Evolutionary conservation across 2,329 filamentous ascomycete species (phyloP).

Genomic region (Trichoderma oligosporum): DNA sequence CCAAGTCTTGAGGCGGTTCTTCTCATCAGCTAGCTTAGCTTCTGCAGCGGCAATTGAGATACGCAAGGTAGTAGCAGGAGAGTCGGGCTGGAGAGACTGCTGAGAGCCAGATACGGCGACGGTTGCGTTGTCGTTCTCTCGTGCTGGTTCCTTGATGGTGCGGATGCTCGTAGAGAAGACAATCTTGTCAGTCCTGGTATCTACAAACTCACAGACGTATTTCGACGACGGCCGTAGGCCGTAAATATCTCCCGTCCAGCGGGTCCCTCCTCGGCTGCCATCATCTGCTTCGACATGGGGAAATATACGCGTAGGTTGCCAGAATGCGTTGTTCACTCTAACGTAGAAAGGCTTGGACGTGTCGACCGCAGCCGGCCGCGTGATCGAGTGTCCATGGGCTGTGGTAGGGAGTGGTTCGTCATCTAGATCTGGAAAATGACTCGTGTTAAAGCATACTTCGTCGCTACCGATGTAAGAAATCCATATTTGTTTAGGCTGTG

Average conservation of each 20-base stretch:
- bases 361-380: conserved; percentile 52
- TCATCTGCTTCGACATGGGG: conserved; percentile 39
- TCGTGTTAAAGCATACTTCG: conserved; percentile 73
- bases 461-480: conserved; percentile 75
- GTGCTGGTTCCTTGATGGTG: conserved; percentile 50
- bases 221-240: conserved; percentile 67
- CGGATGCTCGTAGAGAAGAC: conserved; percentile 70
- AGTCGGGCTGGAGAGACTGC: conserved; percentile 66
- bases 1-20: conserved; percentile 62
- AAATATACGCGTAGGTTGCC: conserved; percentile 73
- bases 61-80: conserved; percentile 70
- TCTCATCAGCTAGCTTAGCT: conserved; percentile 65
- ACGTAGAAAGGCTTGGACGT: conserved; percentile 73
- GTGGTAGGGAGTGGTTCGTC: conserved; percentile 28
- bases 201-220: conserved; percentile 75
- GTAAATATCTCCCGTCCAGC: conserved; percentile 70
- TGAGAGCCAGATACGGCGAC: conserved; percentile 42
- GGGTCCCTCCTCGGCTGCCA: conserved; percentile 41
- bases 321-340: conserved; percentile 71
- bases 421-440: conserved; percentile 53
- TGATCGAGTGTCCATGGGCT: conserved; percentile 32
- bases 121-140: conserved; percentile 30
- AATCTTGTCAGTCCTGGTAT: conserved; percentile 60
- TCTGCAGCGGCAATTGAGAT: conserved; percentile 72
- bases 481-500: conserved; percentile 70